A percentile compares a stretch with the other conserved stretches of the same genome.
Conservation (phyloP, 192 early-diverging fungal species). For the Rhizophagus sp. region DNA sequence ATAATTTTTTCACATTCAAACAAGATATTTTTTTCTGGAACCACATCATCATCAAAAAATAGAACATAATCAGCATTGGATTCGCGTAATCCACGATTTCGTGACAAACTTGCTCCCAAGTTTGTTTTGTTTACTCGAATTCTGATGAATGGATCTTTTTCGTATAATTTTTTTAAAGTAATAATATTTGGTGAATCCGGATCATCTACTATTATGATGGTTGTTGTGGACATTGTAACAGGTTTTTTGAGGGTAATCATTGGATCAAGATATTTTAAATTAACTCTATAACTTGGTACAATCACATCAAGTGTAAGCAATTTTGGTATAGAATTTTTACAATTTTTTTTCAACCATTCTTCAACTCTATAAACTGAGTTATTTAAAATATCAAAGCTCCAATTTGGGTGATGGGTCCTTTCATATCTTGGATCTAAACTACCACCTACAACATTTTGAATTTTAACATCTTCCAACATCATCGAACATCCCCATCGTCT, state of each 20-base stretch:
- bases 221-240: neutral
- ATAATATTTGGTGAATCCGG: neutral
- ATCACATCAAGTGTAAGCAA: slow-evolving; percentile 7
- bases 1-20: slow-evolving; percentile 23
- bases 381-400: slow-evolving; percentile 4
- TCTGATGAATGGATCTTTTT: neutral
- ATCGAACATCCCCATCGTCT: slow-evolving; percentile 13
- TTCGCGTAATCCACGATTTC: slow-evolving; percentile 19
- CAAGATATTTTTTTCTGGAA: neutral
- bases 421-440: neutral
- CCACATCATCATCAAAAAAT: slow-evolving; percentile 24
- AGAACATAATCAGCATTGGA: slow-evolving; percentile 12
- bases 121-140: slow-evolving; percentile 5
- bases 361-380: neutral
- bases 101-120: slow-evolving; percentile 16
- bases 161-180: neutral
- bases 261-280: slow-evolving; percentile 5
- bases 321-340: neutral
- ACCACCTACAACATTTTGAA: slow-evolving; percentile 2
- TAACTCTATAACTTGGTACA: slow-evolving; percentile 11
- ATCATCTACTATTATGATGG: neutral
- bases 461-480: neutral
- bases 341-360: neutral
- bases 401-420: neutral
- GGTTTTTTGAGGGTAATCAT: slow-evolving; percentile 15